Evolutionary conservation across 805 yeast species (phyloP).

Genomic region (Sporopachydermia quercuum): DNA sequence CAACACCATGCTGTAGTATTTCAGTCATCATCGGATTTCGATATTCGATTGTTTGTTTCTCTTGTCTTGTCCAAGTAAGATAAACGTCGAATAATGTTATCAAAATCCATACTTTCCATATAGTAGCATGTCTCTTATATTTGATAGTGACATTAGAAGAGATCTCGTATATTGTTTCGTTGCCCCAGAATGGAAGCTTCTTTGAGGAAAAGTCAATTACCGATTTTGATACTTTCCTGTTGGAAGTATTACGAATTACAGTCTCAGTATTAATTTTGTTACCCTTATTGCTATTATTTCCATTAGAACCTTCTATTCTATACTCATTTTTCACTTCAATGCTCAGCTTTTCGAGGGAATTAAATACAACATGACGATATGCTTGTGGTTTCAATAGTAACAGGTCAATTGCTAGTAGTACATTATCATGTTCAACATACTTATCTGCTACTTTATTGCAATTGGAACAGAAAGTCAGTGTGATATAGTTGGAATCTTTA

Average conservation of each 20-base stretch:
- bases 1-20: slow-evolving; percentile 11
- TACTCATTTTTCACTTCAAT: too few relatives aligned
- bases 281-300: too few relatives aligned
- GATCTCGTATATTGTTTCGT: not conserved
- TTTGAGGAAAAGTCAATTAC: too few relatives aligned
- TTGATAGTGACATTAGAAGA: not conserved
- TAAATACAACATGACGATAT: slow-evolving; percentile 74
- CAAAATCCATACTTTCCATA: slow-evolving; percentile 39
- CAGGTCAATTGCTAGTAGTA: slow-evolving; percentile 70
- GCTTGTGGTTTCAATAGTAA: slow-evolving; percentile 78
- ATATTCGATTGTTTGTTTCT: slow-evolving; percentile 25
- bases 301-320: too few relatives aligned
- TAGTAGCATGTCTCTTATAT: slow-evolving; percentile 8
- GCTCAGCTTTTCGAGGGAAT: slow-evolving; percentile 27
- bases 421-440: slow-evolving; percentile 82
- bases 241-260: not conserved
- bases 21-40: slow-evolving; percentile 2
- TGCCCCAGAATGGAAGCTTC: too few relatives aligned
- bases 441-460: slow-evolving; percentile 75
- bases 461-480: slow-evolving; percentile 56
- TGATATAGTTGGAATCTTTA: slow-evolving; percentile 46
- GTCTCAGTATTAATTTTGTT: too few relatives aligned
- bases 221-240: too few relatives aligned
- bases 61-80: slow-evolving; percentile 83
- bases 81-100: slow-evolving; percentile 77